A percentile compares a stretch with the other conserved stretches of the same genome.
These are phyloP conservation scores for Neoboletus brunneissimus DNA, from an alignment of 768 basidiomycete genomes.

Conservation along the genomic window DNA sequence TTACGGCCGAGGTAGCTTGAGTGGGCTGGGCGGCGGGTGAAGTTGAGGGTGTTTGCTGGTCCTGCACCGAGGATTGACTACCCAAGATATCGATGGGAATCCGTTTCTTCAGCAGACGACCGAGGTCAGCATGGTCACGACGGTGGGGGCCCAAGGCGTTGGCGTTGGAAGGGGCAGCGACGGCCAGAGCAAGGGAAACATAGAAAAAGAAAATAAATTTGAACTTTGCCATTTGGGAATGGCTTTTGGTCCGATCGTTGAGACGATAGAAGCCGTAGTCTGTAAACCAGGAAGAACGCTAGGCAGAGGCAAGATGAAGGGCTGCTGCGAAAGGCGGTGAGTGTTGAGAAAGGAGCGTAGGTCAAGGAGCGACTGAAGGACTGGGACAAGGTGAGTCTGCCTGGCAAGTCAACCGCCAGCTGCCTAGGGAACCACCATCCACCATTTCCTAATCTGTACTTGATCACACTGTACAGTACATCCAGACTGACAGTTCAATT, in stretches of 20 bases:
- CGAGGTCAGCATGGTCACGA: constrained; percentile 55
- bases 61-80: neutral
- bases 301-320: neutral
- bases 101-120: constrained; percentile 72
- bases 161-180: constrained; percentile 46
- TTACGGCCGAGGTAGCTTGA: constrained; percentile 5
- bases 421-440: constrained; percentile 9
- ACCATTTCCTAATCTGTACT: constrained; percentile 12
- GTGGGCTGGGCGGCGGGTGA: constrained; percentile 28
- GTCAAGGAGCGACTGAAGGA: constrained; percentile 16
- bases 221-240: constrained; percentile 48
- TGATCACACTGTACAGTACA: neutral
- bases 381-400: neutral
- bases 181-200: constrained; percentile 52
- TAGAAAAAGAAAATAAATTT: constrained; percentile 64
- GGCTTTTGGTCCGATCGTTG: constrained; percentile 3
- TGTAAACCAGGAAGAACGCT: neutral
- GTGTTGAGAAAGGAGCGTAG: constrained; percentile 13
- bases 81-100: constrained; percentile 25
- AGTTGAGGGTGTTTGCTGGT: constrained; percentile 2
- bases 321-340: neutral
- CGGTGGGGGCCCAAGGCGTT: constrained; percentile 41
- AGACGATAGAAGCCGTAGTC: neutral
- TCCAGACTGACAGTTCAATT: neutral
- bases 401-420: constrained; percentile 22